Percentiles rank a stretch among this genome's conserved stretches.
These are phyloP conservation scores for Pouteria campechiana DNA, from an alignment of 179 eudicot species.

Conservation along the genomic window DNA sequence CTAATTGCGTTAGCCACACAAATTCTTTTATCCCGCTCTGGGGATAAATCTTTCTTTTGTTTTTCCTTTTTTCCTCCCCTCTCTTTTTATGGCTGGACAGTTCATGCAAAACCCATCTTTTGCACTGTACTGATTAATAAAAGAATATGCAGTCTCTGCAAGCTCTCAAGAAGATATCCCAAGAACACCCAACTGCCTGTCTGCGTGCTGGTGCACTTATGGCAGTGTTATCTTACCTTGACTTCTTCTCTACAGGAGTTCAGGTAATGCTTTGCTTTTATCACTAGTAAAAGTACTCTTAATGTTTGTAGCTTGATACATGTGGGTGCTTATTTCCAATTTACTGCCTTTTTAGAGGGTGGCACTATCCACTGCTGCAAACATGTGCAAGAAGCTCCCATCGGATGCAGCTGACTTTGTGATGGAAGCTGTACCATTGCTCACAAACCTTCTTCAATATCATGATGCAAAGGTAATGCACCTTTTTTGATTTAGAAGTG, in stretches of 20 bases:
- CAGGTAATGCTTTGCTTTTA: conserved; percentile 44
- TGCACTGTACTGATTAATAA: background rate
- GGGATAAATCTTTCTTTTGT: background rate
- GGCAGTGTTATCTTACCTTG: conserved; percentile 98
- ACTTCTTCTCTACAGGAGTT: conserved; percentile 96
- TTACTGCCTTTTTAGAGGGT: conserved; percentile 59
- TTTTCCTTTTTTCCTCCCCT: background rate
- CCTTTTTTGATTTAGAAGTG: background rate
- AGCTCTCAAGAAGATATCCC: conserved; percentile 97
- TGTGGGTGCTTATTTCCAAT: background rate
- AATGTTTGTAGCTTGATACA: too few relatives aligned
- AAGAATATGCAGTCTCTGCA: conserved; percentile 88
- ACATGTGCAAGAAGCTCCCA: conserved; percentile 98
- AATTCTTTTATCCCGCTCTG: too few relatives aligned
- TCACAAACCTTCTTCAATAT: conserved; percentile 93
- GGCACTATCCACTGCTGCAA: conserved; percentile 95
- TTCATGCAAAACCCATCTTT: too few relatives aligned
- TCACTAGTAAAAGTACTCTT: too few relatives aligned
- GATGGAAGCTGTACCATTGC: conserved; percentile 96
- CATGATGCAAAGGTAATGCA: conserved; percentile 85
- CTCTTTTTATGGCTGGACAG: too few relatives aligned
- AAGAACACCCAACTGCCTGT: conserved; percentile 98
- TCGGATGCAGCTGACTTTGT: conserved; percentile 99
- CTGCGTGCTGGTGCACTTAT: conserved; percentile 95
- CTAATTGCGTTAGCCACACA: too few relatives aligned